A percentile compares a stretch with the other conserved stretches of the same genome.
phyloP scores from a whole-genome alignment of 371 early-diverging fungal species.

The Syncephalastrum racemosum region DNA sequence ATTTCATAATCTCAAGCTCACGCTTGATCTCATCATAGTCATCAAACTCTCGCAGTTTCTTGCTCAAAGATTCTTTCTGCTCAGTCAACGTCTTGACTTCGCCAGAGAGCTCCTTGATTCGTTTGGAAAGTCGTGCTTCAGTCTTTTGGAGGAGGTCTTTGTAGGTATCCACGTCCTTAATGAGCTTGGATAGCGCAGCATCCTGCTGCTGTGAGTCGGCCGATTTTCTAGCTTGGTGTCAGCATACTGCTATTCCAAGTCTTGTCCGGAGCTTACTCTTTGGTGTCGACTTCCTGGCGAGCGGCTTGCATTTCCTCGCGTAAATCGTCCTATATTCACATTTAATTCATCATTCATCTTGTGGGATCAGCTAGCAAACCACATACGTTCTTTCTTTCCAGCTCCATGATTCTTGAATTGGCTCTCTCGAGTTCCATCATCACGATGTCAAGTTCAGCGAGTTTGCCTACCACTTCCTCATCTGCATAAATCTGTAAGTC shows the following conservation, averaged over 20 bases:
- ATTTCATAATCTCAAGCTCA: conserved; percentile 84
- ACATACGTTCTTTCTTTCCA: conserved; percentile 69
- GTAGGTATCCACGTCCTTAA: conserved; percentile 56
- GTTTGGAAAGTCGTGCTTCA: conserved; percentile 43
- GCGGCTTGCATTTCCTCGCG: conserved; percentile 44
- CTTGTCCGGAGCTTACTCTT: conserved; percentile 1
- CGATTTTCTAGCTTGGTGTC: too few relatives aligned
- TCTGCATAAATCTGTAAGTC: conserved; percentile 39
- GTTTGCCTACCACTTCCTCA: conserved; percentile 78
- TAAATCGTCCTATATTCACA: conserved; percentile 34
- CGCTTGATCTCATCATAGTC: conserved; percentile 87
- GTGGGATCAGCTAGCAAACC: too few relatives aligned
- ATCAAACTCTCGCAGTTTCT: conserved; percentile 50
- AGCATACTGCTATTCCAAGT: not conserved
- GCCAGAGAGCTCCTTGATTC: conserved; percentile 50
- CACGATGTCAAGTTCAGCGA: conserved; percentile 88
- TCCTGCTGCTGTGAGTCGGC: conserved; percentile 22
- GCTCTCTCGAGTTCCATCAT: conserved; percentile 83
- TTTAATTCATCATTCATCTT: not conserved
- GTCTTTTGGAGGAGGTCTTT: conserved; percentile 47
- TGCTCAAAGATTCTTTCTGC: conserved; percentile 52
- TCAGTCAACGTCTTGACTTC: conserved; percentile 46
- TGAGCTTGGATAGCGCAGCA: conserved; percentile 49
- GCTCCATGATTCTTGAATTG: conserved; percentile 66
- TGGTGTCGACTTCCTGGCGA: conserved; percentile 20